Percentiles rank a stretch among this genome's conserved stretches.
These are phyloP conservation scores for Plantago rigida DNA, from an alignment of 305 asterid species.

Conservation along the genomic window DNA sequence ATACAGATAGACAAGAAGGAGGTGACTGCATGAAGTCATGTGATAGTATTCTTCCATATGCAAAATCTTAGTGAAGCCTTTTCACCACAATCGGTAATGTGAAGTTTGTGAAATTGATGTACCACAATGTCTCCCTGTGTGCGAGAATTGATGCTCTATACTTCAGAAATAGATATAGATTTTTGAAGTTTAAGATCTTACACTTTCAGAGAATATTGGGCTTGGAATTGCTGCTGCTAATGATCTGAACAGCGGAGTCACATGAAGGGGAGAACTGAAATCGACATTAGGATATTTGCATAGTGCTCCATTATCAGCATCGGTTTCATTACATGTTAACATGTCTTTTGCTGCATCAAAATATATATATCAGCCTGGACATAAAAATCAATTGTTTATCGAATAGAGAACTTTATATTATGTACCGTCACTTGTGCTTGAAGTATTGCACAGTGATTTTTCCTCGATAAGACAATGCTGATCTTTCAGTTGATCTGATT, in stretches of 20 bases:
- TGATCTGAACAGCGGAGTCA: conserved; percentile 83
- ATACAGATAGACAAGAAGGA: too few relatives aligned
- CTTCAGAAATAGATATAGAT: conserved; percentile 19
- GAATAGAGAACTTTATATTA: conserved; percentile 8
- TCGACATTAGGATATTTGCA: conserved; percentile 44
- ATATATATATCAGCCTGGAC: conserved; percentile 23
- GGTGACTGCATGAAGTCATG: too few relatives aligned
- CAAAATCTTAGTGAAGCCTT: too few relatives aligned
- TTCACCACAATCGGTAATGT: too few relatives aligned
- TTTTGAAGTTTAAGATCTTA: conserved; percentile 33
- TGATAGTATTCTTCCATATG: too few relatives aligned
- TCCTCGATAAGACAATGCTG: conserved; percentile 40
- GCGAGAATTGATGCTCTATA: not conserved
- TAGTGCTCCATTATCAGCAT: conserved; percentile 29
- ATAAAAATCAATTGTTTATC: not conserved
- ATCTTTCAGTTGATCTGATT: conserved; percentile 36
- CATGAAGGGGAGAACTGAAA: conserved; percentile 72
- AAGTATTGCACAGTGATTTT: conserved; percentile 34
- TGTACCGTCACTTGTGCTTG: conserved; percentile 45
- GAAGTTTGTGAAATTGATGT: too few relatives aligned
- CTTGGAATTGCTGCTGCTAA: conserved; percentile 91
- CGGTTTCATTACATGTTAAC: conserved; percentile 33
- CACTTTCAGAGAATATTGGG: conserved; percentile 96
- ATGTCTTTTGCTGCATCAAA: conserved; percentile 34
- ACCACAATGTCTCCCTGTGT: too few relatives aligned